phyloP scores from a whole-genome alignment of 495 filamentous ascomycete genomes.

The Immersiella caudata region DNA sequence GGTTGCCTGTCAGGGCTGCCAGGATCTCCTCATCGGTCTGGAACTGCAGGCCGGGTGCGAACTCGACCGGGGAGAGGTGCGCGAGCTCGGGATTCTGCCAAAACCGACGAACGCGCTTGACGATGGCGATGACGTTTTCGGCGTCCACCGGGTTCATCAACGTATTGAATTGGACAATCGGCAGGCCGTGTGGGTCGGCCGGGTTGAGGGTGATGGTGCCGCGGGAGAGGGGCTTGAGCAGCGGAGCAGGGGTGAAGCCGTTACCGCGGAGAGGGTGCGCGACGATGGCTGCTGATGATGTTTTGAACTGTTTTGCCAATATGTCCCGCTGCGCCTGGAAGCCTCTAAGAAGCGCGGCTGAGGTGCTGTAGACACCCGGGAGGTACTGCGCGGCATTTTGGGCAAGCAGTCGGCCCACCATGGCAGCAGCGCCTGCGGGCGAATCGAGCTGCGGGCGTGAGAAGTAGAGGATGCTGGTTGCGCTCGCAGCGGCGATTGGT shows the following conservation, averaged over 20 bases:
- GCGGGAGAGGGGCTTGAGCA: conserved; percentile 43
- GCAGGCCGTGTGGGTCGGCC: conserved; percentile 32
- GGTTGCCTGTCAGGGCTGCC: conserved; percentile 22
- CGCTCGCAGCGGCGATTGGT: conserved; percentile 27
- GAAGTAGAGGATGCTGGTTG: conserved; percentile 23
- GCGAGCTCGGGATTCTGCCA: conserved; percentile 45
- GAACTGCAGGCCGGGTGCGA: conserved; percentile 51
- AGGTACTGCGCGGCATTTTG: conserved; percentile 25
- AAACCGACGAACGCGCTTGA: conserved; percentile 52
- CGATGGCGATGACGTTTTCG: conserved; percentile 43
- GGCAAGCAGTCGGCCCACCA: conserved; percentile 20
- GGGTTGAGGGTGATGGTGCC: conserved; percentile 43
- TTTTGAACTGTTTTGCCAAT: conserved; percentile 20
- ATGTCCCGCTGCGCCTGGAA: conserved; percentile 29
- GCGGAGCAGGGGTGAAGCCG: conserved; percentile 26
- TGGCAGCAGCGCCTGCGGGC: conserved; percentile 9
- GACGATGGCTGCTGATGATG: conserved; percentile 11
- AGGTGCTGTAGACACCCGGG: conserved; percentile 21
- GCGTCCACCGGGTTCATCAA: conserved; percentile 40
- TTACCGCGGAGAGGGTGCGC: conserved; percentile 32
- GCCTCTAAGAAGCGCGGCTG: conserved; percentile 20
- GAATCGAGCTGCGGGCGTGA: conserved; percentile 23
- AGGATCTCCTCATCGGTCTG: conserved; percentile 48
- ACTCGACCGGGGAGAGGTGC: conserved; percentile 41
- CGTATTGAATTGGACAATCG: conserved; percentile 38